Percentiles rank a stretch among this genome's conserved stretches.
These are phyloP conservation scores for Xerocomus nothofagi DNA, from an alignment of 1,284 basidiomycete species.

Conservation along the genomic window DNA sequence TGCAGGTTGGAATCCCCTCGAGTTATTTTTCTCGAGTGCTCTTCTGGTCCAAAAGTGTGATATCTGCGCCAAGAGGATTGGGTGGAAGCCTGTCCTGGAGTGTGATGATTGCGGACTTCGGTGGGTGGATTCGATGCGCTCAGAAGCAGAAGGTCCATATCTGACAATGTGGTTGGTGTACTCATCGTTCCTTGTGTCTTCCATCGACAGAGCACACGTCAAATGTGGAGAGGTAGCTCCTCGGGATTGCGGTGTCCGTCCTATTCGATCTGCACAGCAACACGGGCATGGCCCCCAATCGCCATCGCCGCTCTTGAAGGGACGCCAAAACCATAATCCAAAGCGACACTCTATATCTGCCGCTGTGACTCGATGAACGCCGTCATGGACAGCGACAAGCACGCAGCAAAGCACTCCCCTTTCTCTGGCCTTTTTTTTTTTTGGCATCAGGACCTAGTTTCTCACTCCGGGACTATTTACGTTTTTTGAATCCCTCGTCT, in stretches of 20 bases:
- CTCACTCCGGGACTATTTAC: constrained; percentile 16
- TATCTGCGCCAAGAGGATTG: constrained; percentile 77
- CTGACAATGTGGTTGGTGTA: constrained; percentile 16
- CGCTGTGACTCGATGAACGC: constrained; percentile 30
- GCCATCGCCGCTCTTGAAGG: constrained; percentile 31
- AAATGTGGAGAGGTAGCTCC: constrained; percentile 84
- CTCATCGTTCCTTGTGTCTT: constrained; percentile 12
- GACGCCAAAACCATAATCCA: constrained; percentile 26
- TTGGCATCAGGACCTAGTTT: constrained; percentile 6
- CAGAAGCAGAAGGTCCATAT: constrained; percentile 16
- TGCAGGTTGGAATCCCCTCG: constrained; percentile 69
- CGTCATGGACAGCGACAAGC: constrained; percentile 13
- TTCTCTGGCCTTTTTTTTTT: background rate
- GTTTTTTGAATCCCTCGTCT: constrained; percentile 6
- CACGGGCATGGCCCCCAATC: constrained; percentile 29
- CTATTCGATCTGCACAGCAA: constrained; percentile 37
- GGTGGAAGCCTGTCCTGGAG: constrained; percentile 81
- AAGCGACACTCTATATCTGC: constrained; percentile 32
- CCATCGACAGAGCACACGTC: constrained; percentile 61
- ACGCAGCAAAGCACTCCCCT: constrained; percentile 8
- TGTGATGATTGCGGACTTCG: constrained; percentile 77
- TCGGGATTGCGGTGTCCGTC: constrained; percentile 66
- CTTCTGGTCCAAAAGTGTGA: constrained; percentile 76
- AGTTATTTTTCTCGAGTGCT: constrained; percentile 72
- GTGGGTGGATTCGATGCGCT: constrained; percentile 18